Base-by-base conservation (phyloP, 2,329 filamentous ascomycete genomes). In the Claviceps sp. region DNA sequence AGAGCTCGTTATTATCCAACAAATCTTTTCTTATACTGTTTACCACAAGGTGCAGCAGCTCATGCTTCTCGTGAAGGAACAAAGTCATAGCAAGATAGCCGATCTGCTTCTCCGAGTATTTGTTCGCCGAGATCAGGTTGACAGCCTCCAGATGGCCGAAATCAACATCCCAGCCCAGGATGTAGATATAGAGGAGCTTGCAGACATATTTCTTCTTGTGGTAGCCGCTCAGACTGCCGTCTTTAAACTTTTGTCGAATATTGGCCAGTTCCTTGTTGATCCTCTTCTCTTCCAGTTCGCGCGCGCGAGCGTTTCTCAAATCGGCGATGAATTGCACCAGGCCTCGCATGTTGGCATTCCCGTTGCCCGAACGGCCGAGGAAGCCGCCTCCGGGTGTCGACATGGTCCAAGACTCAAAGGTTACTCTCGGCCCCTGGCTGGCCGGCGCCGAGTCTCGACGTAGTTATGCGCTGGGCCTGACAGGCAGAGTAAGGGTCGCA, bases 171-270 rank as follows among this genome's bases (percentile, higher is more conserved):
- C 93, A 98, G 48, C 93, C 93, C 58, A 98, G 80, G 55, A 98
- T 98, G 70, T 98, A 98, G 63, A 98, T 97, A 69, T 98, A 98
- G 56, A 98, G 77, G 60, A 98, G 81, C 82, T 98, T 98, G 87
- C 93, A 98, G 59, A 98, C 93, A 67, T 98, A 98, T 86, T 98
- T 98, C 79, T 98, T 98, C 77, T 94, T 96, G 75, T 96, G 89
- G 66, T 98, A 98, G 59, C 93, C 94, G 65, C 85, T 95, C 54
- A 98, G 74, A 65, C 79, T 93, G 58, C 89, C 90, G 67, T 93
- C 87, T 78, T 95, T 95, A 76, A 97, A 98, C 72, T 97, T 97
- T 72, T 96, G 89, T 64, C 84, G 83, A 67, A 98, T 98, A 66
- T 98, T 98, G 65, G 93, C 93, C 68, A 98, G 73, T 73, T 98